These are phyloP conservation scores for Fomitopsis serialis DNA, from an alignment of 768 basidiomycete genomes.

Conservation along the genomic window DNA sequence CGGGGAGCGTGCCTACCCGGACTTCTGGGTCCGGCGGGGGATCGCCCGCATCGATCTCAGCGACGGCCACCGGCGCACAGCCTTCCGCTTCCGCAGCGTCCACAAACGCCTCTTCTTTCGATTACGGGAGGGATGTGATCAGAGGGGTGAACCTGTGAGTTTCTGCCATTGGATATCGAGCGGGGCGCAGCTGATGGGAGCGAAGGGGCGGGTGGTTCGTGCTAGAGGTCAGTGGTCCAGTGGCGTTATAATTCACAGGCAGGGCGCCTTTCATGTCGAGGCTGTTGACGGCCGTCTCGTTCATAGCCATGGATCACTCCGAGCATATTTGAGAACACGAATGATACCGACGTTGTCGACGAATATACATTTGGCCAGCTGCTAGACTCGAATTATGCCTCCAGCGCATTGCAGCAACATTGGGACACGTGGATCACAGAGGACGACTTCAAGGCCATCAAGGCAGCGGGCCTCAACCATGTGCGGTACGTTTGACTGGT, in stretches of 20 bases:
- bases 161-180: slow-evolving; percentile 7
- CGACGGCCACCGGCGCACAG: neutral
- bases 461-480: slow-evolving; percentile 63
- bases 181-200: neutral
- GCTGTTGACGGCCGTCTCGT: neutral
- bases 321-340: slow-evolving; percentile 60
- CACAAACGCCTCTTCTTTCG: slow-evolving; percentile 24
- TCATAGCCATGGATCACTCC: slow-evolving; percentile 75
- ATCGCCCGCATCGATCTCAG: neutral
- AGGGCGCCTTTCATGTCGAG: neutral
- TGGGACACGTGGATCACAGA: slow-evolving; percentile 69
- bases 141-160: slow-evolving; percentile 60
- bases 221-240: slow-evolving; percentile 37
- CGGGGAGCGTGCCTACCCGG: too few species aligned
- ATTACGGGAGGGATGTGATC: slow-evolving; percentile 40
- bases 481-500: slow-evolving; percentile 46
- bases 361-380: slow-evolving; percentile 58
- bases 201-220: slow-evolving; percentile 60
- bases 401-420: slow-evolving; percentile 41
- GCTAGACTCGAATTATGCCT: slow-evolving; percentile 38
- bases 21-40: too few species aligned
- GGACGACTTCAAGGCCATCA: slow-evolving; percentile 62
- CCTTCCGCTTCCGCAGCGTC: slow-evolving; percentile 3
- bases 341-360: slow-evolving; percentile 50
- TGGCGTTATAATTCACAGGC: neutral